These are phyloP conservation scores for Ramaria rubella DNA, from an alignment of 768 basidiomycete genomes.

Conservation along the genomic window DNA sequence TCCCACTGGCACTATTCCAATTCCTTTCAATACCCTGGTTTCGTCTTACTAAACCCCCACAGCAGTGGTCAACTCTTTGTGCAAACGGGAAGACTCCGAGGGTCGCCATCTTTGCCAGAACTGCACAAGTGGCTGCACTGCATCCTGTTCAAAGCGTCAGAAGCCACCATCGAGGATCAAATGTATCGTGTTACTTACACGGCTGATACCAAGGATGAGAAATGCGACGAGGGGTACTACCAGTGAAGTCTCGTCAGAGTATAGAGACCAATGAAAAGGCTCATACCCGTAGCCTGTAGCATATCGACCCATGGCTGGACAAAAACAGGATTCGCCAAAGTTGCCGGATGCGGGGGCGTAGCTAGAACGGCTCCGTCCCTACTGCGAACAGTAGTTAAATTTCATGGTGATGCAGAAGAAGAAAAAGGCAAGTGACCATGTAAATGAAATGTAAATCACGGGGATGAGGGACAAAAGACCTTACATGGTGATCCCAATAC, in stretches of 20 bases:
- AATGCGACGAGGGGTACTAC: constrained; percentile 1
- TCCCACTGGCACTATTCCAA: too few species aligned
- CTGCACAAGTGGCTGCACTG: too few species aligned
- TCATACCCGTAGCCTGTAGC: constrained; percentile 4
- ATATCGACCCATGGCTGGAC: constrained; percentile 5
- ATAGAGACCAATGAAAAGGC: not conserved
- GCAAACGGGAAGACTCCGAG: too few species aligned
- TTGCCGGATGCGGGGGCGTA: not conserved
- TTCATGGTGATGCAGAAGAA: not conserved
- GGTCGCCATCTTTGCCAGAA: too few species aligned
- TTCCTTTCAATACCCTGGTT: too few species aligned
- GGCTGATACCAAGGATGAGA: not conserved
- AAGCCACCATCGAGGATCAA: too few species aligned
- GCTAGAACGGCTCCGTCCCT: not conserved
- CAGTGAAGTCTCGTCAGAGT: not conserved
- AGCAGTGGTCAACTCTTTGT: too few species aligned
- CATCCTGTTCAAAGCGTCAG: too few species aligned
- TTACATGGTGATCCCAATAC: not conserved
- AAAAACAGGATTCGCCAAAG: not conserved
- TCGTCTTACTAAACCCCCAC: too few species aligned
- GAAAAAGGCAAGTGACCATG: not conserved
- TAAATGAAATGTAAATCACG: not conserved
- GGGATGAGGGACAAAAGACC: not conserved
- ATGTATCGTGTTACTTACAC: too few species aligned
- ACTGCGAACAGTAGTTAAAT: not conserved